phyloP scores from a whole-genome alignment of 2,329 filamentous ascomycete genomes.

The Trichoderma harzianum region DNA sequence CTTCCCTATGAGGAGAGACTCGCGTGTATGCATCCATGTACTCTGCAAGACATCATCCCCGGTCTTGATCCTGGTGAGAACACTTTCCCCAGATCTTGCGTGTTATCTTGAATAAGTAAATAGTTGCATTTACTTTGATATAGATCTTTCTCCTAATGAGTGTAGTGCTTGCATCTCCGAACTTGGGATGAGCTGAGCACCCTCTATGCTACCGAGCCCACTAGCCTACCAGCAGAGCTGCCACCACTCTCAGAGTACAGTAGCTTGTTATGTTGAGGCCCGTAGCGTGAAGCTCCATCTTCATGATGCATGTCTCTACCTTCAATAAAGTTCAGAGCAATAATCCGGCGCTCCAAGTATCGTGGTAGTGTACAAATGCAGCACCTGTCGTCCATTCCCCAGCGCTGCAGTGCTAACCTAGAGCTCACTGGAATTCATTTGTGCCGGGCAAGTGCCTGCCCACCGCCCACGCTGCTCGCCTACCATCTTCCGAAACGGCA shows the following conservation, averaged over 20 bases:
- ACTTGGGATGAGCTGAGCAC: not conserved
- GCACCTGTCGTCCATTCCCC: not conserved
- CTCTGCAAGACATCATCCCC: not conserved
- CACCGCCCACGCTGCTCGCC: not conserved
- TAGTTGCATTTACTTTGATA: not conserved
- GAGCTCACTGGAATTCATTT: not conserved
- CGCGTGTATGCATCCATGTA: not conserved
- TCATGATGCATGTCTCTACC: not conserved
- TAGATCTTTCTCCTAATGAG: not conserved
- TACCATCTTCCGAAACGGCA: slow-evolving; percentile 11
- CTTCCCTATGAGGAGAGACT: not conserved
- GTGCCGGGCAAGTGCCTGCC: not conserved
- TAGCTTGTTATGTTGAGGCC: not conserved
- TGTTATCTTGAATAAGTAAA: not conserved
- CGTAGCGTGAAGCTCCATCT: not conserved
- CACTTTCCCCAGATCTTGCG: not conserved
- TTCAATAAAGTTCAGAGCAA: not conserved
- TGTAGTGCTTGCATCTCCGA: not conserved
- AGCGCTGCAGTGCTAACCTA: not conserved
- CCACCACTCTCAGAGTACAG: not conserved
- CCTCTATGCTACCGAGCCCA: not conserved
- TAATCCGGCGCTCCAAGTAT: not conserved
- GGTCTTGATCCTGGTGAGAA: not conserved
- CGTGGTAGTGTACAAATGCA: not conserved
- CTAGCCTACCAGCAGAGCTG: not conserved